Evolutionary conservation across 352 stramenopile species (phyloP), one percentile per base, ranked within the genome.

Genomic region (Phytophthora podocarpi): DNA sequence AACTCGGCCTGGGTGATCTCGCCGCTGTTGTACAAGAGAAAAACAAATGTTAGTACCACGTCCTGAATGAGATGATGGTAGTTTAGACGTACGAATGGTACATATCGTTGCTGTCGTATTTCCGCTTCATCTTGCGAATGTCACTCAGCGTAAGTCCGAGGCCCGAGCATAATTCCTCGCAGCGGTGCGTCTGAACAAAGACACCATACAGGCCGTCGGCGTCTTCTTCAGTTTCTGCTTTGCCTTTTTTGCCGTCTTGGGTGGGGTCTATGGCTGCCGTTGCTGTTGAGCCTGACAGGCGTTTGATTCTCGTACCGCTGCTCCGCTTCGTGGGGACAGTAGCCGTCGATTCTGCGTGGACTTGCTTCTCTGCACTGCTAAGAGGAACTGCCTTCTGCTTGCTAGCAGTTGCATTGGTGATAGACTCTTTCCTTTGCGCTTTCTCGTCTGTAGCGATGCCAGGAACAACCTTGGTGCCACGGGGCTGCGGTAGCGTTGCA

Each of bases 1-100:
- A 91, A 89, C 55, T 91, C 82, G 2, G 77, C 78, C 31, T 89
- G 82, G 13, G 64, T 91, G 59, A 91, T 85, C 53, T 91, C 82
- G 5, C 82, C 82, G 3, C 81, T 91, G 12, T 21, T 15, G n/a
- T n/a, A n/a, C n/a, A n/a, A n/a, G n/a, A n/a, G n/a, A n/a, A n/a
- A n/a, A n/a, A n/a, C n/a, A n/a, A n/a, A n/a, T n/a, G n/a, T n/a
- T n/a, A n/a, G n/a, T n/a, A n/a, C n/a, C n/a, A n/a, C n/a, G n/a
- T n/a, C n/a, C n/a, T n/a, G n/a, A n/a, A n/a, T n/a, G n/a, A n/a
- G n/a, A n/a, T n/a, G n/a, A n/a, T n/a, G 8, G 26, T 3, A 18
- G 6, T 18, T 18, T 37, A 9, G 5, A 78, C 80, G 59, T 78
- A 90, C 79, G 73, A 85, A 54, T 81, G 74, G 54, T 85, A 91